phyloP scores from a whole-genome alignment of 352 stramenopile species.

The Phytopythium mirpurense region DNA sequence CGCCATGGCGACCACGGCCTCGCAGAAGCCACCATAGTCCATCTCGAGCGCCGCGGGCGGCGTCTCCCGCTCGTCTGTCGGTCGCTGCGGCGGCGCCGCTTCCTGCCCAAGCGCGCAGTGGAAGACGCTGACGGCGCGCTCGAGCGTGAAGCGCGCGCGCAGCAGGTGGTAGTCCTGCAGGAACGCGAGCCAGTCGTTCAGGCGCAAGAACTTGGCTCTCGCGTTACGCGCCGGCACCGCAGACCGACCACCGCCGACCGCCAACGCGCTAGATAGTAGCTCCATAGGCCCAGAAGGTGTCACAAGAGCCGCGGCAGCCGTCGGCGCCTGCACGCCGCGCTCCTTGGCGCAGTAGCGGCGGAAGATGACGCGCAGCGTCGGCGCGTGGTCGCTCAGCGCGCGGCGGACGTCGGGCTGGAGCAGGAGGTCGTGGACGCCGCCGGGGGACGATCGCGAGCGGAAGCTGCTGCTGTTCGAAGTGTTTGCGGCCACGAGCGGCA shows the following conservation, averaged over 20 bases:
- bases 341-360: conserved; percentile 71
- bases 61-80: conserved; percentile 17
- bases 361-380: conserved; percentile 63
- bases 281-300: conserved; percentile 10
- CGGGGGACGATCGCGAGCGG: conserved; percentile 15
- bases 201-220: conserved; percentile 60
- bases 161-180: conserved; percentile 66
- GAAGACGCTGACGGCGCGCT: conserved; percentile 51
- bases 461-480: not conserved
- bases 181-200: conserved; percentile 66
- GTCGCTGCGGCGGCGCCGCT: not conserved
- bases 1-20: conserved; percentile 51
- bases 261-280: no score
- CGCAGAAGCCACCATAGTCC: conserved; percentile 72
- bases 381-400: conserved; percentile 42
- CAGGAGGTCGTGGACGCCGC: conserved; percentile 49
- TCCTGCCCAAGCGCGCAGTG: conserved; percentile 48
- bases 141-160: conserved; percentile 49
- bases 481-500: conserved; percentile 46
- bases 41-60: conserved; percentile 37
- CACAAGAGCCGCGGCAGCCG: conserved; percentile 13
- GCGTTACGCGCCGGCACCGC: conserved; percentile 2
- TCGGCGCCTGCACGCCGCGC: conserved; percentile 25
- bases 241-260: not conserved
- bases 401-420: conserved; percentile 49